Evolutionary conservation across 805 yeast genomes (phyloP), one percentile per base, ranked within the genome.

Genomic region (Clavispora santaluciae): DNA sequence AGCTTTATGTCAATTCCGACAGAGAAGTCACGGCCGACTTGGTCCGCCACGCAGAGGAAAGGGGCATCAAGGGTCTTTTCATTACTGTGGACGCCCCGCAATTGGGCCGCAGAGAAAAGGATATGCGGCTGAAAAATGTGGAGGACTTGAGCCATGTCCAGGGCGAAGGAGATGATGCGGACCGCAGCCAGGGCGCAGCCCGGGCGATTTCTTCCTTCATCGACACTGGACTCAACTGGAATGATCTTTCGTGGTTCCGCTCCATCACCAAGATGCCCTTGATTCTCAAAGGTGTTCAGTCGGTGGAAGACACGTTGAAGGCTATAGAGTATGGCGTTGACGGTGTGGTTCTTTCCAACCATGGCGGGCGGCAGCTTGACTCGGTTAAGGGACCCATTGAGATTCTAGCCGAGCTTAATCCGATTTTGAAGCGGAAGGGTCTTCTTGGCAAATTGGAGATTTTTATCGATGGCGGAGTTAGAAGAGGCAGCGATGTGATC

Each of bases 31-130:
- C 70, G 22, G 43, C 44, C 15, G 47, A 57, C 11, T 50, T 59
- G 36, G 57, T 76, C 12, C 57, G 57, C 37, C 66, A 64, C 29
- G 70, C 70, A 16, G 72, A 70, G 38, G 50, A 51, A 12, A 53
- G 63, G 11, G 70, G 70, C 7, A 58, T 72, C 38, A 71, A 70
- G 49, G 81, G 72, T 0, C 46, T 78, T 3, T 73, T 76, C 43
- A 67, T 78, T 39, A 78, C 82, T 3, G 77, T 77, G 13, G 83
- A 78, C 51, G 68, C 78, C 16, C 77, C 81, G 0, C 68, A 66
- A 36, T 61, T 77, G 36, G 83, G 83, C 1, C 78, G 93, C 48
- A 78, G 97, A 52, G 97, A 90, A 61, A 89, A 87, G 61, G 96
- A 88, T 56, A 76, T 78, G 78, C 76, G 87, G 46, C 63, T 79